Base-by-base conservation (phyloP, 2,329 filamentous ascomycete species). In the Penicillium oxalicum region DNA sequence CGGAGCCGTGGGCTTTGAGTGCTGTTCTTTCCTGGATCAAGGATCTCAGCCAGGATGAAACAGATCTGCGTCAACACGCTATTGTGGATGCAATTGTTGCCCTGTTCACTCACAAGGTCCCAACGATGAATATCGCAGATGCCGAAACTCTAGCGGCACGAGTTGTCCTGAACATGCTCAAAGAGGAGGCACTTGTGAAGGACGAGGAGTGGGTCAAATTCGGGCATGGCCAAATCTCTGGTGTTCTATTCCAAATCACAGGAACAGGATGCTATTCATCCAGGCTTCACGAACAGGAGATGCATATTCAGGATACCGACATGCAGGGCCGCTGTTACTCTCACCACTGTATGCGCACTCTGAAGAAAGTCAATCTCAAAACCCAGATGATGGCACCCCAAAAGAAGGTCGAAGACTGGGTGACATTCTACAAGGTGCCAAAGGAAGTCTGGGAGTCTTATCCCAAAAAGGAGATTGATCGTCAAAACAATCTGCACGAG, bases 141-240 rank as follows among this genome's bases (percentile, higher is more conserved):
- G 93, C 93, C 0, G 93, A 98, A 66, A 86, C 84, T 1, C 76
- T 98, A 44, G 88, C 88, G 53, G 80, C 81, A 50, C 82, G 82
- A 36, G 87, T 95, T 0, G 83, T 95, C 2, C 76, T 82, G 47
- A 81, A 84, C 40, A 93, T 98, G 88, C 80, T 91, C 56, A 78
- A 81, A 25, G 82, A 85, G 7, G 85, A 84, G 35, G 88, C 89
- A 9, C 73, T 98, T 29, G 75, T 94, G 4, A 84, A 85, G 11
- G 91, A 96, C 32, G 93, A 98, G 68, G 94, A 98, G 72, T 98
- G 94, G 93, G 86, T 98, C 56, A 96, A 94, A 64, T 91, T 97
- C 64, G 87, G 88, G 5, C 76, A 80, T 1, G 88, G 86, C 5
- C 81, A 79, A 25, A 82, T 97, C 61, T 91, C 87, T 24, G 94